Base-by-base conservation (phyloP, 2,329 filamentous ascomycete species). In the Colletotrichum euphorbiae region DNA sequence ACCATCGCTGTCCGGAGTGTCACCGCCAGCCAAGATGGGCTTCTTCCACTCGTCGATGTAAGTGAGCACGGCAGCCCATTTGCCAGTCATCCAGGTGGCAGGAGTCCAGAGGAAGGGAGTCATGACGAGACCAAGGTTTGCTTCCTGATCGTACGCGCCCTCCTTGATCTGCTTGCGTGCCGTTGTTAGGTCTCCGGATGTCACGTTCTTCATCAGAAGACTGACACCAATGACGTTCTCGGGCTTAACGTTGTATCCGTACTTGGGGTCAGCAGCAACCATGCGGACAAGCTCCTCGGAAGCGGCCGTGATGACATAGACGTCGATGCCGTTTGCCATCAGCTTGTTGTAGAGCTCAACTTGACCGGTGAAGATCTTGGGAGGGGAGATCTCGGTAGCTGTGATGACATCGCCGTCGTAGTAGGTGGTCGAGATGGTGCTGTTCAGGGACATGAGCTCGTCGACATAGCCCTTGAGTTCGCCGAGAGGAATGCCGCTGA, bases 381-480 rank as follows among this genome's bases (percentile, higher is more conserved):
- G 81, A 3, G 78, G 77, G 19, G 43, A 74, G 38, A 82, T 71
- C 1, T 74, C 72, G 2, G 71, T 72, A 1, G 74, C 17, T 0
- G 75, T 75, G 11, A 79, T 63, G 4, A 73, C 72, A 17, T 76
- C 79, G 17, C 70, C 78, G 9, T 79, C 75, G 50, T 73, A 80
- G 70, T 81, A 81, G 5, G 73, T 77, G n/a, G 75, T 74, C 5
- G 75, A 68, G 4, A 83, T 77, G 8, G 77, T 78, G 28, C 55
- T 69, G 73, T 81, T 79, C 64, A 80, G 76, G 1, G 80, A 77
- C 75, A 84, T 81, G 67, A 85, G 77, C 69, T 84, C 79, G 70
- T 84, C 84, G 2, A 83, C 79, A 70, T 82, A 81, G 66, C 77
- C 79, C 73, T 82, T 82, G 40, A 83, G 77, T 68, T 83, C 78